Evolutionary conservation across 129 eudicot genomes (phyloP).

Genomic region (Helianthus annuus): HanXRQr2.0-SUNRISE NC_035442.2:170841977-170842476

Average conservation of each 20-base stretch:
- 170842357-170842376: conserved; percentile 52
- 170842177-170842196: conserved; percentile 33
- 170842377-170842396: conserved; percentile 45
- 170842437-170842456: conserved; percentile 54
- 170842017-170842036: conserved; percentile 18
- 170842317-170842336: neutral
- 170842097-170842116: neutral
- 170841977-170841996: conserved; percentile 1
- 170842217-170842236: conserved; percentile 10
- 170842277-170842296: neutral
- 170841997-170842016: conserved; percentile 11
- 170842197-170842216: conserved; percentile 22
- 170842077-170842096: conserved; percentile 17
- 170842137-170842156: conserved; percentile 13
- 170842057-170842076: conserved; percentile 22
- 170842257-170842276: conserved; percentile 34
- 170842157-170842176: conserved; percentile 28
- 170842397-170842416: conserved; percentile 43
- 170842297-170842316: neutral
- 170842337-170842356: conserved; percentile 54
- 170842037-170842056: conserved; percentile 28
- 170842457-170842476: neutral
- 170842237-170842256: conserved; percentile 19
- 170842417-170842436: conserved; percentile 57
- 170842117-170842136: conserved; percentile 8